Conservation (phyloP, 2,329 filamentous ascomycete genomes). For the Penicillium sp. region DNA sequence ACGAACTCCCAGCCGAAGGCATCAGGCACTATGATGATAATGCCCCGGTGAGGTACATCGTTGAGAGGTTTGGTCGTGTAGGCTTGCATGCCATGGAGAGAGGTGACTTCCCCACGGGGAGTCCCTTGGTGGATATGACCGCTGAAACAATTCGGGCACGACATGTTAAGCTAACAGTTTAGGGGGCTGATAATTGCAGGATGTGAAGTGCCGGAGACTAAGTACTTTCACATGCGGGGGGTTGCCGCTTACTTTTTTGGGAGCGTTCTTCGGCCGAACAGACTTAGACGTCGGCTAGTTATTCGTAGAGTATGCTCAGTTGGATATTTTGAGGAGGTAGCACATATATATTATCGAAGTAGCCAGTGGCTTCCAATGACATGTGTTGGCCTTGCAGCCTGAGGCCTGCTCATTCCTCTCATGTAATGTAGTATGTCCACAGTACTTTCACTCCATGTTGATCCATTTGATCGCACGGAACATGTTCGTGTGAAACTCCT, state of each 20-base stretch:
- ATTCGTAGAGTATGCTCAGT: background rate
- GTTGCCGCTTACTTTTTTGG: background rate
- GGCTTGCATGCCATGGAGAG: background rate
- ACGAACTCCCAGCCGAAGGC: conserved; percentile 55
- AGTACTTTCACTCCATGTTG: background rate
- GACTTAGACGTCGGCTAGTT: background rate
- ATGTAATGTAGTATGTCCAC: no score
- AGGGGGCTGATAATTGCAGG: no score
- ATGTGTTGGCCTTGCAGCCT: no score
- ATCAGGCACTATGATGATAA: conserved; percentile 55
- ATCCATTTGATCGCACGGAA: background rate
- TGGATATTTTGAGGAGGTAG: no score
- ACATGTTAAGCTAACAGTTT: background rate
- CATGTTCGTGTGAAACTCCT: background rate
- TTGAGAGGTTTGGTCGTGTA: background rate
- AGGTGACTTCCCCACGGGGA: background rate
- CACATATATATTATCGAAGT: no score
- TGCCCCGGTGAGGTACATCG: conserved; percentile 30
- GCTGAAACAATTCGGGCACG: background rate
- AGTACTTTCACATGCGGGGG: background rate
- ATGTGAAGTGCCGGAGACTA: background rate
- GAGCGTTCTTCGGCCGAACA: background rate
- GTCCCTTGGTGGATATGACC: background rate
- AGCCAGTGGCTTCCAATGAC: no score
- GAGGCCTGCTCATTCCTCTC: no score